Percentiles rank a stretch among this genome's conserved stretches.
Conservation (phyloP, 257 asterid genomes). For the Nicotiana benthamiana region DNA sequence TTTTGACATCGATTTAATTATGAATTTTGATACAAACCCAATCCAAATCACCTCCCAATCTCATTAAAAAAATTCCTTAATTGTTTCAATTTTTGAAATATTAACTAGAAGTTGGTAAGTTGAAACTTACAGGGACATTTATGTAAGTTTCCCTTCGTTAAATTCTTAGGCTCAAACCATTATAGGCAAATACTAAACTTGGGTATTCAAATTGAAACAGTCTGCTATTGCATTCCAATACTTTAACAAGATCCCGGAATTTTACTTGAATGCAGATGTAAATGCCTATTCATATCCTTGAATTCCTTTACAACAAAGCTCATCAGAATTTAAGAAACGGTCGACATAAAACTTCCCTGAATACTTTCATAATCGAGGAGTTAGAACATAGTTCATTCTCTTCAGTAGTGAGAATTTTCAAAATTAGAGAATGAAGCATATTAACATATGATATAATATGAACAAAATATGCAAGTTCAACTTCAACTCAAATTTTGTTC, state of each 20-base stretch:
- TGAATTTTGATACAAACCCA: no score
- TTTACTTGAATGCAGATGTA: background rate
- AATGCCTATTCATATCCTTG: background rate
- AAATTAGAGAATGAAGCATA: background rate
- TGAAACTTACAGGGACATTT: no score
- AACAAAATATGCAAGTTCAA: background rate
- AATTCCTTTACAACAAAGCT: background rate
- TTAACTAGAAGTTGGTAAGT: no score
- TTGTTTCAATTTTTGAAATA: no score
- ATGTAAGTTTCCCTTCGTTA: no score
- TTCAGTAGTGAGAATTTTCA: background rate
- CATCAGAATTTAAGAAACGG: background rate
- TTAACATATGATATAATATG: background rate
- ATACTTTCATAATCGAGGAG: background rate
- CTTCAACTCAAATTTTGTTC: conserved; percentile 25
- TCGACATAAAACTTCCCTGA: background rate
- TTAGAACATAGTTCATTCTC: background rate
- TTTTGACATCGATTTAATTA: no score
- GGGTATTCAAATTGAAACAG: no score
- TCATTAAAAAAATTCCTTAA: no score
- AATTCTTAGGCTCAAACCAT: no score
- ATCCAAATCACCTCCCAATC: no score
- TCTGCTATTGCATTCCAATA: background rate
- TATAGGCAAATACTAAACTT: no score
- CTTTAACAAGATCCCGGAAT: background rate